Evolutionary conservation across 495 filamentous ascomycete genomes (phyloP).

Genomic region (Penicillium soppii): DNA sequence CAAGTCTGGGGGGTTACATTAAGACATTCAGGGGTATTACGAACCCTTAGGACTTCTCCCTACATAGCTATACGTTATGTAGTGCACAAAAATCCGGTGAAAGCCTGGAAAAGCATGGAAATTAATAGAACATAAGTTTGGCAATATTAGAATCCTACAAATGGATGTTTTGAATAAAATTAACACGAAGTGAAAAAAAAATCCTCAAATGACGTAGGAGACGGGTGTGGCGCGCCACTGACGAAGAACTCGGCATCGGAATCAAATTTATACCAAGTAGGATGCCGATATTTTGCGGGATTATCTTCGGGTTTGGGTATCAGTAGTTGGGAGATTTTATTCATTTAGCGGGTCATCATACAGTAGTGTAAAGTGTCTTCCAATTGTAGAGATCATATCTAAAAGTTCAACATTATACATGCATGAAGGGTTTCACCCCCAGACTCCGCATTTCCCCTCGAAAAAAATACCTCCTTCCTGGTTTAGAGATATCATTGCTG

Average conservation of each 20-base stretch:
- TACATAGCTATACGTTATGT: too few species aligned
- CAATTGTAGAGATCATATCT: too few species aligned
- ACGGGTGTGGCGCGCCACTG: constrained; percentile 8
- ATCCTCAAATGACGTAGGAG: constrained; percentile 5
- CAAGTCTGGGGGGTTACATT: background rate
- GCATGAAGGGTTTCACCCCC: background rate
- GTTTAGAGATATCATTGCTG: background rate
- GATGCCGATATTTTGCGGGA: background rate
- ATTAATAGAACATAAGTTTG: too few species aligned
- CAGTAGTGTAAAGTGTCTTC: too few species aligned
- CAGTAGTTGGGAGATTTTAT: too few species aligned
- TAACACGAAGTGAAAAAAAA: background rate
- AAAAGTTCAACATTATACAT: background rate
- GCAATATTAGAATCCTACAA: too few species aligned
- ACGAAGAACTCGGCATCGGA: constrained; percentile 2
- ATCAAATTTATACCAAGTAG: background rate
- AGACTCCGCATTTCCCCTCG: constrained; percentile 24
- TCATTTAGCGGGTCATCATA: background rate
- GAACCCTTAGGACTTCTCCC: too few species aligned
- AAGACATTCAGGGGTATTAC: too few species aligned
- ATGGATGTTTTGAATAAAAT: background rate
- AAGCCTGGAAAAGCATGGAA: too few species aligned
- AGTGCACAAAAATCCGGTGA: too few species aligned
- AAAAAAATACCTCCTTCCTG: background rate
- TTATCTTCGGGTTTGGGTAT: background rate